Base-by-base conservation (phyloP, 768 basidiomycete species). In the Tricholomella constricta region DNA sequence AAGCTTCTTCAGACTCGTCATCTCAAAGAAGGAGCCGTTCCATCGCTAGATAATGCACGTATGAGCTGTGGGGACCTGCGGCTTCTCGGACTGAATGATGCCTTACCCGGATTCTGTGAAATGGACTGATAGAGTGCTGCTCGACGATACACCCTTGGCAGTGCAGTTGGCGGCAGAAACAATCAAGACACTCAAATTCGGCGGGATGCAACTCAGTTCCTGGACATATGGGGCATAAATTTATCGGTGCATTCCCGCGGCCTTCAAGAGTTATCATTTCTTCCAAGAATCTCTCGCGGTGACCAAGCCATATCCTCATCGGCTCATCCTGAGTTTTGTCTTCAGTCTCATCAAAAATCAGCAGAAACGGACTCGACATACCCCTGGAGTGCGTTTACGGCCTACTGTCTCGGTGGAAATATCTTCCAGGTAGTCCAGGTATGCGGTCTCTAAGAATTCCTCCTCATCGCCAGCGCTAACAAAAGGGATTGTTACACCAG, bases 311-410 rank as follows among this genome's bases (percentile, higher is more conserved):
- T 6, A 40, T 14, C 27, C 8, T 17, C 42, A 57, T 14, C 14
- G 56, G 56, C 14, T 57, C 42, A 40, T 57, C 56, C 56, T 57
- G n/a, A n/a, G 5, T n/a, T n/a, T n/a, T n/a, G n/a, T n/a, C n/a
- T n/a, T 15, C 14, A 11, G 22, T n/a, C n/a, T n/a, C 12, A 44
- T 32, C n/a, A 35, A 8, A n/a, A 52, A 14, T 26, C 23, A 36
- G 32, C n/a, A n/a, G n/a, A n/a, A n/a, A 25, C 17, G 27, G 14
- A 17, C 19, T n/a, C 5, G 11, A 54, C 40, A 4, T 29, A 49
- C 54, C 42, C 41, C 54, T 12, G 48, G 47, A 2, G 54, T 55
- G 22, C 22, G 15, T 42, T 23, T n/a, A 7, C 36, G 20, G 23
- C 25, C 27, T 15, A 12, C 11, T n/a, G 36, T 20, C 29, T 47